These are phyloP conservation scores for Hippophae rhamnoides DNA, from an alignment of 306 rosid genomes.

Conservation along the genomic window DNA sequence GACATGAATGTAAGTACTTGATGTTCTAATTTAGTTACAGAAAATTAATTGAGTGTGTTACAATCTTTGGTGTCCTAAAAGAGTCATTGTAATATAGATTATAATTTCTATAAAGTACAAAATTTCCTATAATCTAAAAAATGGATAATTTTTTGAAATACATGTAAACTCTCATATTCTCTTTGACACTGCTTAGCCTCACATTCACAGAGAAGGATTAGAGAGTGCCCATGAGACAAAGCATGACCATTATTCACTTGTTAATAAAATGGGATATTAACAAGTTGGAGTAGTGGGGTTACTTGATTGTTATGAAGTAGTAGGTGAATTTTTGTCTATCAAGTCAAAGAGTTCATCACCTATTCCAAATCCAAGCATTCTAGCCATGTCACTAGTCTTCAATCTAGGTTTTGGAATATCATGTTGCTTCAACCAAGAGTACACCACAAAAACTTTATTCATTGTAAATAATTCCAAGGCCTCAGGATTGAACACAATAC, in stretches of 20 bases:
- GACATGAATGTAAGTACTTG: too few species aligned
- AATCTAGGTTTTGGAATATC: slow-evolving; percentile 63
- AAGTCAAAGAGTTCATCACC: slow-evolving; percentile 74
- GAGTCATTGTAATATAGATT: too few species aligned
- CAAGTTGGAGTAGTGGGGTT: background rate
- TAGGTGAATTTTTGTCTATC: slow-evolving; percentile 50
- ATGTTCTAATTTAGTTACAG: too few species aligned
- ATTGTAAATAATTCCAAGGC: slow-evolving; percentile 76
- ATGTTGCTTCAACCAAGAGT: slow-evolving; percentile 82
- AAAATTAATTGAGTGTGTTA: too few species aligned
- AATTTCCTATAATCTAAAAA: too few species aligned
- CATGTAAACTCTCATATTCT: too few species aligned
- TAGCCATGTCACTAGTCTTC: slow-evolving; percentile 81
- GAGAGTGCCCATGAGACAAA: background rate
- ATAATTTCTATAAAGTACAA: too few species aligned
- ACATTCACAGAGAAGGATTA: too few species aligned
- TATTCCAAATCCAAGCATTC: slow-evolving; percentile 93
- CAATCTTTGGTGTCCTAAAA: too few species aligned
- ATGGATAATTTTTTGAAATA: too few species aligned
- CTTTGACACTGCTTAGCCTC: too few species aligned
- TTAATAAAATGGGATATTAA: background rate
- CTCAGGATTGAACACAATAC: slow-evolving; percentile 87
- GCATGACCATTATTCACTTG: background rate
- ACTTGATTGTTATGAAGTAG: slow-evolving; percentile 24
- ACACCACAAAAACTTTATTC: slow-evolving; percentile 72